Percentiles rank a stretch among this genome's conserved stretches.
Evolutionary conservation across 2,329 filamentous ascomycete species (phyloP).

Genomic region (Volutella citrinella): DNA sequence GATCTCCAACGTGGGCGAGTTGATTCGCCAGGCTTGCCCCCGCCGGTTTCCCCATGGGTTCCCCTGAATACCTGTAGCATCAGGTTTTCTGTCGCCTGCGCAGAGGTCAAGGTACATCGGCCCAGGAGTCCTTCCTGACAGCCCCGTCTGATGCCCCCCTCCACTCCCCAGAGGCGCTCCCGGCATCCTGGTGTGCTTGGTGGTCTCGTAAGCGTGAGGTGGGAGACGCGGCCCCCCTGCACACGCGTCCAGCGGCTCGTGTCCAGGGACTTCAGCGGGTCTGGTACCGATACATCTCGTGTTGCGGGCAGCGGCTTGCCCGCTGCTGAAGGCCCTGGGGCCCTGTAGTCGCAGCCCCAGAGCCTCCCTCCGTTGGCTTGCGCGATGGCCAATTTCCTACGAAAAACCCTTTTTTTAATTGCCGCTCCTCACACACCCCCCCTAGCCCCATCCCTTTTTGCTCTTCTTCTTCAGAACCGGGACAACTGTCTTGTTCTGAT

Average conservation of each 20-base stretch:
- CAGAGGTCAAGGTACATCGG: not conserved
- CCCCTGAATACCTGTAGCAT: conserved; percentile 23
- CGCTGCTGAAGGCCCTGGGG: no score
- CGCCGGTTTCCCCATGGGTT: conserved; percentile 7
- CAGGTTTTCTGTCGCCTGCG: no score
- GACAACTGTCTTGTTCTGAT: conserved; percentile 10
- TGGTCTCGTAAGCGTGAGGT: no score
- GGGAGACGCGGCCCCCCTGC: conserved; percentile 11
- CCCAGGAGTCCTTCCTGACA: no score
- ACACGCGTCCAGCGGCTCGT: conserved; percentile 21
- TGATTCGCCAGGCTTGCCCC: conserved; percentile 30
- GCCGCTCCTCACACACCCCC: conserved; percentile 18
- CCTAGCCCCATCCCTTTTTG: conserved; percentile 13
- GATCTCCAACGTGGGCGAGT: conserved; percentile 31
- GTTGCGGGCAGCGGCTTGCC: no score
- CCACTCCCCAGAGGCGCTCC: no score
- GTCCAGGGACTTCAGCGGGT: conserved; percentile 6
- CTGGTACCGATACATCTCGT: conserved; percentile 16
- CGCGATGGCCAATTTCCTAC: conserved; percentile 26
- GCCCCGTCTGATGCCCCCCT: no score
- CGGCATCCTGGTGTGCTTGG: no score
- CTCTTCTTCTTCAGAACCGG: conserved; percentile 16
- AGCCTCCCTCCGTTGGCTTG: no score
- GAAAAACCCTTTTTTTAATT: conserved; percentile 22
- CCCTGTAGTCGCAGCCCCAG: no score